Base-by-base conservation (phyloP, 2,329 filamentous ascomycete genomes). In the Talaromyces islandicus region DNA sequence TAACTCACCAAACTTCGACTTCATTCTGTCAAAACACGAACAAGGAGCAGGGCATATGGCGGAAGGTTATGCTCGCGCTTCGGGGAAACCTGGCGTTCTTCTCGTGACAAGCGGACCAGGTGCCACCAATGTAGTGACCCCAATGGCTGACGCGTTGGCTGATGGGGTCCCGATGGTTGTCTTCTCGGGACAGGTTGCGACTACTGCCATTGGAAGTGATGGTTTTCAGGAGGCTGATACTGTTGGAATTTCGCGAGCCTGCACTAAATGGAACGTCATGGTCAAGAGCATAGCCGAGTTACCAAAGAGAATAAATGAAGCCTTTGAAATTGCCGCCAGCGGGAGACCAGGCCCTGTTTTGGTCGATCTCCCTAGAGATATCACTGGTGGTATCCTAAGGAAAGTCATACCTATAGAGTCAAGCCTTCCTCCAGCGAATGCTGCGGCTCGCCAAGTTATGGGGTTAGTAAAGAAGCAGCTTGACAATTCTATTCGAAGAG, bases 261-360 rank as follows among this genome's bases (percentile, higher is more conserved):
- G 92, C 83, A 97, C 92, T 67, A 97, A 97, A 81, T 99, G 94
- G 94, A 97, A 97, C 70, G 91, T 96, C 63, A 95, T 97, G 92
- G 91, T 97, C 55, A 97, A 95, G 83, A 93, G 88, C 74, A 87
- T 96, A 58, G 92, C 91, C 56, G 94, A 99, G 78, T 82, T 99
- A 59, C 94, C 94, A 55, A 86, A 90, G 69, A 85, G 93, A 65
- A 97, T 97, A 72, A 96, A 97, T 75, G 94, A 97, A 79, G 94
- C 94, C 54, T 97, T 97, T 71, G 92, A 97, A 79, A 97, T 97
- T 72, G 94, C 94, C 46, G 97, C 91, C 48, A 94, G 88, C 69
- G 94, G 94, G 62, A 86, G 94, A 54, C 94, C 94, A 17, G 94
- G 94, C 25, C 94, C 94, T 29, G 94, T 97, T 35, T 85, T 99